Base-by-base conservation (phyloP, 2,329 filamentous ascomycete genomes). In the Xylaria polymorpha region DNA sequence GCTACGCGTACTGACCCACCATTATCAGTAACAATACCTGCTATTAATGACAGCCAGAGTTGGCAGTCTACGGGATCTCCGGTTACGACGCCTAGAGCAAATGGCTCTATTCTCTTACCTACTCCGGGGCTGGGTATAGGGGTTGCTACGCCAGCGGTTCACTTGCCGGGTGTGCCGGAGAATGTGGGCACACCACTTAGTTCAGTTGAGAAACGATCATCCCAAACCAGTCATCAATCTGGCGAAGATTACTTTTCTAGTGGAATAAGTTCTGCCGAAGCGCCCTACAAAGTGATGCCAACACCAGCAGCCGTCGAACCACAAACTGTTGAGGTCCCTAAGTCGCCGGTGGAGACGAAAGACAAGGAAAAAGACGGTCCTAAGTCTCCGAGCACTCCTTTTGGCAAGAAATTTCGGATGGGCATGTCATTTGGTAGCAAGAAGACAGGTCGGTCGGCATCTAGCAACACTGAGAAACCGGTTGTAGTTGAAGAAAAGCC, bases 81-180 rank as follows among this genome's bases (percentile, higher is more conserved):
- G 12, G 83, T 84, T 2, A 85, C 86, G 1, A 91, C 89, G 20
- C 88, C 91, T 8, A 88, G 88, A 68, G 87, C 89, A 73, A 92
- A 91, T 76, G 90, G 91, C 32, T 81, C 83, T n/a, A 83, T 88
- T 66, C 86, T 86, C 41, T 83, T 89, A n/a, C 85, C 85, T 55
- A 94, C 93, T 1, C 92, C 94, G 1, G 93, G 93, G 0, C 82
- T 96, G 70, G 88, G 86, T 1, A 98, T 98, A 73, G 92, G 91
- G 4, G 80, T 93, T 57, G 93, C 92, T 18, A 94, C 92, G 8
- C 92, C 92, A 64, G 83, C 79, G 3, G 78, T 75, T 46, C 80
- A 79, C n/a, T 79, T 86, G n/a, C 80, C 84, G 39, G 84, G 82
- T 8, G 81, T 85, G 8, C 82, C 83, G 2, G 86, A 88, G 75